Percentiles rank a stretch among this genome's conserved stretches.
phyloP scores from a whole-genome alignment of 495 filamentous ascomycete species.

The Penicillium nucicola region DNA sequence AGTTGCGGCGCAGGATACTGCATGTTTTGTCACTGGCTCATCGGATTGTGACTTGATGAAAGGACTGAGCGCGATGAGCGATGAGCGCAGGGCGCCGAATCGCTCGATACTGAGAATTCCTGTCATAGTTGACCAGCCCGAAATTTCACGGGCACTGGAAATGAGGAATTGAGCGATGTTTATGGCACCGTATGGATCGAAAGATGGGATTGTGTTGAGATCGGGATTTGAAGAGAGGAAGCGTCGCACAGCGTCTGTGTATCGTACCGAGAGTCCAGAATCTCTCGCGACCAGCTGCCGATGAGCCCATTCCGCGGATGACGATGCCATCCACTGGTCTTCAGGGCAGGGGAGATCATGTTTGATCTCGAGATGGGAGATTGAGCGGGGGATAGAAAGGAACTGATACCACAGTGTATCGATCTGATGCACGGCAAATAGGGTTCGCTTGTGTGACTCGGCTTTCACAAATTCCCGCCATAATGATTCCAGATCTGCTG shows the following conservation, averaged over 20 bases:
- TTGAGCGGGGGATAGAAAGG: constrained; percentile 31
- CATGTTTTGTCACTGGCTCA: not conserved
- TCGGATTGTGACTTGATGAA: constrained; percentile 20
- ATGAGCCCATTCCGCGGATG: constrained; percentile 34
- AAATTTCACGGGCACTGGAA: constrained; percentile 35
- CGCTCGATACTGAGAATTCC: constrained; percentile 34
- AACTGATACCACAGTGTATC: constrained; percentile 39
- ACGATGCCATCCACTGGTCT: constrained; percentile 25
- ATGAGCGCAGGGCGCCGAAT: constrained; percentile 28
- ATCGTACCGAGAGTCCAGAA: constrained; percentile 19
- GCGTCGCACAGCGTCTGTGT: constrained; percentile 31
- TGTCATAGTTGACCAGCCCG: constrained; percentile 39
- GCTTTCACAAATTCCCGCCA: constrained; percentile 30
- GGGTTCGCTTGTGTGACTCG: constrained; percentile 36
- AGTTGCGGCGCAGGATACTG: constrained; percentile 22
- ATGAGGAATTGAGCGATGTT: constrained; percentile 39
- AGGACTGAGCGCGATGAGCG: constrained; percentile 25
- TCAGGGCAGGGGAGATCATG: constrained; percentile 34
- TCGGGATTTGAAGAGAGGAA: constrained; percentile 26
- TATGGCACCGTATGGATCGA: constrained; percentile 36
- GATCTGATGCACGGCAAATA: constrained; percentile 36
- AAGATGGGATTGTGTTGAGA: constrained; percentile 17
- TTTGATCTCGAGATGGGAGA: constrained; percentile 38
- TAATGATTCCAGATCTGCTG: constrained; percentile 23
- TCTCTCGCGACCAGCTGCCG: constrained; percentile 18